These are phyloP conservation scores for Magnaporthiopsis incrustans DNA, from an alignment of 2,329 filamentous ascomycete genomes.

Conservation along the genomic window DNA sequence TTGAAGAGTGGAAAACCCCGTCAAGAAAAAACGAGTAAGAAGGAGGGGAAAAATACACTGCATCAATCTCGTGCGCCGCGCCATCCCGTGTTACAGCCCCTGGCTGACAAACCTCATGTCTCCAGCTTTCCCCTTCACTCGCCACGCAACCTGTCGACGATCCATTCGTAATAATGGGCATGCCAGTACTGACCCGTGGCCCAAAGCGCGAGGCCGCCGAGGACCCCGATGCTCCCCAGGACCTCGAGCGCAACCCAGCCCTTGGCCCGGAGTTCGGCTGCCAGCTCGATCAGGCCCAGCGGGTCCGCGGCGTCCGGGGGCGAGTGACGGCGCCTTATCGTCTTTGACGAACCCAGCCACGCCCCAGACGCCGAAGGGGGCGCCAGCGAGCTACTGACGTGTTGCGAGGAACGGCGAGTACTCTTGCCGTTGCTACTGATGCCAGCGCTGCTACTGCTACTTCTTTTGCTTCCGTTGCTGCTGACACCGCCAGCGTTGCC, in stretches of 20 bases:
- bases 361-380: background rate
- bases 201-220: constrained; percentile 66
- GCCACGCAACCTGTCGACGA: background rate
- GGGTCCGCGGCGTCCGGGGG: constrained; percentile 57
- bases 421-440: background rate
- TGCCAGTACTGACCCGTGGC: constrained; percentile 27
- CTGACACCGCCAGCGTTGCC: constrained; percentile 17
- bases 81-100: background rate
- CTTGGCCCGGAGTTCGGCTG: constrained; percentile 54
- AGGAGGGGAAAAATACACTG: background rate
- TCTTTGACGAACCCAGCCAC: constrained; percentile 8
- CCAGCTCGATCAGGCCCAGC: constrained; percentile 65
- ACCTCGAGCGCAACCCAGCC: constrained; percentile 66
- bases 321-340: constrained; percentile 15
- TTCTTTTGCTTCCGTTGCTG: constrained; percentile 1
- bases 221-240: constrained; percentile 62
- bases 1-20: background rate
- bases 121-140: background rate
- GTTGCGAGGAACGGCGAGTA: background rate
- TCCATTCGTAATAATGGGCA: constrained; percentile 10
- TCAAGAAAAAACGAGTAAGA: background rate
- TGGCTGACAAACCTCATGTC: background rate
- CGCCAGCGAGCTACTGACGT: constrained; percentile 6
- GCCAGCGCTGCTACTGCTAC: background rate
- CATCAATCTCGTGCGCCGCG: background rate